Percentiles rank a stretch among this genome's conserved stretches.
These are phyloP conservation scores for Terana coerulea DNA, from an alignment of 768 basidiomycete genomes.

Conservation along the genomic window DNA sequence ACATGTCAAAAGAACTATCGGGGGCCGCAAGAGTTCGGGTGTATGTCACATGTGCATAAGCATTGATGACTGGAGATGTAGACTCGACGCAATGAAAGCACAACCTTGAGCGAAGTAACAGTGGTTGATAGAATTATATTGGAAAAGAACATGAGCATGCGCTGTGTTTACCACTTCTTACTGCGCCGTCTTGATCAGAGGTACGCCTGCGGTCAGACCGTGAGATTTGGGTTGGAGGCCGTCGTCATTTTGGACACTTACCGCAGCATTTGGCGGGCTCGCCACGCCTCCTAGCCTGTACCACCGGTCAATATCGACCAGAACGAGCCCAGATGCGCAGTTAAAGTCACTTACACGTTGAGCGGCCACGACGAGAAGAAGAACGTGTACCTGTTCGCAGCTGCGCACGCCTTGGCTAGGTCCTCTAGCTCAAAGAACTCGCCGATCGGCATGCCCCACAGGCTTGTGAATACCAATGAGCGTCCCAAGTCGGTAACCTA, in stretches of 20 bases:
- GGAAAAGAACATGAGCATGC: too few relatives aligned
- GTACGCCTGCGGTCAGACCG: neutral
- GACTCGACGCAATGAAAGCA: too few relatives aligned
- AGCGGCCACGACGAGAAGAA: conserved; percentile 78
- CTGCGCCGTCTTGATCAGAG: too few relatives aligned
- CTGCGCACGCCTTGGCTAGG: conserved; percentile 51
- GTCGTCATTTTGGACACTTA: conserved; percentile 29
- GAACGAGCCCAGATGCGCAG: neutral
- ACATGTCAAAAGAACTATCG: too few relatives aligned
- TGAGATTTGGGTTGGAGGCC: neutral
- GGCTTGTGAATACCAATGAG: conserved; percentile 28
- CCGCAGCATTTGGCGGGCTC: conserved; percentile 69
- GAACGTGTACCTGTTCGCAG: conserved; percentile 62
- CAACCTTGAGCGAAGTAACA: too few relatives aligned
- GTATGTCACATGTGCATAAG: too few relatives aligned
- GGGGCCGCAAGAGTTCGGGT: too few relatives aligned
- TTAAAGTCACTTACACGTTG: conserved; percentile 48
- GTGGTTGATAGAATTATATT: too few relatives aligned
- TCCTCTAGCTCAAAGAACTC: conserved; percentile 73
- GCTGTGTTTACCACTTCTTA: too few relatives aligned
- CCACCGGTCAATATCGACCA: neutral
- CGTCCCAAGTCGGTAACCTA: neutral
- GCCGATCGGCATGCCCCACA: conserved; percentile 76
- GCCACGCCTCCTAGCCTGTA: conserved; percentile 61
- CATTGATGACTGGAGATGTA: too few relatives aligned